A percentile compares a stretch with the other conserved stretches of the same genome.
These are phyloP conservation scores for Tolypocladium capitatum DNA, from an alignment of 2,329 filamentous ascomycete species.

Conservation along the genomic window DNA sequence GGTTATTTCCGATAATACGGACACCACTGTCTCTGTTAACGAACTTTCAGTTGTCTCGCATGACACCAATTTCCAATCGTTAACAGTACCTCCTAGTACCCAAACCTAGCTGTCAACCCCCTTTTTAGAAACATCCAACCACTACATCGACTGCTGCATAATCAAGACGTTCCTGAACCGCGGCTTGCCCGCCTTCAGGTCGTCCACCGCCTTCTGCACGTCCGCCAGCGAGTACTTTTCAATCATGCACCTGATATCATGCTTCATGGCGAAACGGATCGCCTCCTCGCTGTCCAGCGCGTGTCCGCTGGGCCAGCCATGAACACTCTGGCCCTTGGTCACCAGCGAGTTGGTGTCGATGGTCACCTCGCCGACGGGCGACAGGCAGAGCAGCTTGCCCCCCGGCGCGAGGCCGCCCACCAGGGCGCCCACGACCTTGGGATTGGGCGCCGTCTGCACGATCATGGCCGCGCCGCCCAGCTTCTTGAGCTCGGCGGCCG, in stretches of 20 bases:
- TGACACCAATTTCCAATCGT: background rate
- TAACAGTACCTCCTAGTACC: background rate
- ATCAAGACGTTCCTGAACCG: slow-evolving; percentile 32
- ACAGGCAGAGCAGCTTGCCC: slow-evolving; percentile 48
- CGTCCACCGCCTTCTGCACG: slow-evolving; percentile 30
- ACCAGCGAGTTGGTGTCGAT: slow-evolving; percentile 30
- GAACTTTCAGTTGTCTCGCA: background rate
- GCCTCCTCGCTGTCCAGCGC: slow-evolving; percentile 52
- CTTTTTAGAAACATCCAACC: background rate
- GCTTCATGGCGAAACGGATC: slow-evolving; percentile 47
- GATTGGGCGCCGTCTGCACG: slow-evolving; percentile 49
- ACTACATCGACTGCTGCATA: slow-evolving; percentile 15
- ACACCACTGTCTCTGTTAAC: background rate
- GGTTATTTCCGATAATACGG: background rate
- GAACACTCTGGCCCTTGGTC: slow-evolving; percentile 41
- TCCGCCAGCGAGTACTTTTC: slow-evolving; percentile 49
- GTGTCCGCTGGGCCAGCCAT: slow-evolving; percentile 51
- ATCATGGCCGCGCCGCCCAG: slow-evolving; percentile 50
- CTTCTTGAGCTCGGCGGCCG: slow-evolving; percentile 32
- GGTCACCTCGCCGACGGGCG: slow-evolving; percentile 32
- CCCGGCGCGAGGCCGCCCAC: slow-evolving; percentile 36
- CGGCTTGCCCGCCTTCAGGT: slow-evolving; percentile 25
- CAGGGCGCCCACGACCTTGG: slow-evolving; percentile 38
- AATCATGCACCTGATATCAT: slow-evolving; percentile 51
- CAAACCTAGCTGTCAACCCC: too few relatives aligned